These are phyloP conservation scores for Cydonia oblonga DNA, from an alignment of 331 rosid species.

Conservation along the genomic window DNA sequence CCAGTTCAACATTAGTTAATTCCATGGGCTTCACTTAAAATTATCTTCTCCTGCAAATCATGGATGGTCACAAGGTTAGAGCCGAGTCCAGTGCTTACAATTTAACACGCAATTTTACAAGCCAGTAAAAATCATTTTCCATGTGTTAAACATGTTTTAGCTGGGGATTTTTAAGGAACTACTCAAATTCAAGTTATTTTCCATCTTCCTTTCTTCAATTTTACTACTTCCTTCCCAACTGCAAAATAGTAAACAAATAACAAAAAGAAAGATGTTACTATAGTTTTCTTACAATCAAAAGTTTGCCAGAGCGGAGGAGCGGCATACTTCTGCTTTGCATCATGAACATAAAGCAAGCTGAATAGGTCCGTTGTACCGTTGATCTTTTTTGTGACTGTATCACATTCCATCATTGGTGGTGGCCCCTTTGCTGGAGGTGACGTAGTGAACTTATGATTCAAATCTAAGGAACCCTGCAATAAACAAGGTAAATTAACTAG, in stretches of 20 bases:
- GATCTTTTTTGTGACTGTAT: constrained; percentile 8
- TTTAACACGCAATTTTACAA: background rate
- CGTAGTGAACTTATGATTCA: constrained; percentile 11
- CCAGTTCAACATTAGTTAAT: background rate
- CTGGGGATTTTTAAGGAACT: background rate
- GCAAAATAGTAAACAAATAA: background rate
- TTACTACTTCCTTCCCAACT: background rate
- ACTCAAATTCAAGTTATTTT: background rate
- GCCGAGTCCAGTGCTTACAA: background rate
- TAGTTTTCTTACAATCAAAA: constrained; percentile 58
- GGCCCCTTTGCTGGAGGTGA: constrained; percentile 28
- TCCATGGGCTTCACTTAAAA: background rate
- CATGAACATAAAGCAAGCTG: constrained; percentile 22
- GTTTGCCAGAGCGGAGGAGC: constrained; percentile 56
- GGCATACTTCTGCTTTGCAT: constrained; percentile 24
- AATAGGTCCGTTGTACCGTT: constrained; percentile 30
- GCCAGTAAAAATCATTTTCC: background rate
- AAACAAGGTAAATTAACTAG: background rate
- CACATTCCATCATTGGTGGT: constrained; percentile 27
- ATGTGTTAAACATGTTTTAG: background rate
- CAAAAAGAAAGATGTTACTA: background rate
- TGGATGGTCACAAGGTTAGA: background rate
- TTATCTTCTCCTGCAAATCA: constrained; percentile 1
- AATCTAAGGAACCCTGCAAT: constrained; percentile 40
- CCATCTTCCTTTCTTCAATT: background rate